These are phyloP conservation scores for Eimeria sp. DNA, from an alignment of 169 alveolate species.

Conservation along the genomic window DNA sequence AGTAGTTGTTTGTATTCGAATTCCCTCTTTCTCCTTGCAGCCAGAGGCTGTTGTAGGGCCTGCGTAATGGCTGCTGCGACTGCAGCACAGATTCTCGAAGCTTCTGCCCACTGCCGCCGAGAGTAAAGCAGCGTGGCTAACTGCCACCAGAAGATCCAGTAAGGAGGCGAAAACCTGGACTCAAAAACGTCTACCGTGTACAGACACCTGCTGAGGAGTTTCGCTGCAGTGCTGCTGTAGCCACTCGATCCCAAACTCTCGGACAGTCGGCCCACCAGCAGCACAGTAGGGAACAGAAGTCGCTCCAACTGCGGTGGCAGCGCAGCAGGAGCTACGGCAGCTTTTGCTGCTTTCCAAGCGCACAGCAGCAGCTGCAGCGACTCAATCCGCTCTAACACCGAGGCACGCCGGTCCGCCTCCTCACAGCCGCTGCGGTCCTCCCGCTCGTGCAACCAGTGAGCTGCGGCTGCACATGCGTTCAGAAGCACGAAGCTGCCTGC, in stretches of 20 bases:
- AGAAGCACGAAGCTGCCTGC: constrained; percentile 21
- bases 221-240: constrained; percentile 27
- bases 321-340: neutral
- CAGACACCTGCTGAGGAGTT: constrained; percentile 32
- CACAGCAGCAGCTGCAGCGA: neutral
- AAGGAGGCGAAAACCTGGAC: neutral
- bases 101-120: constrained; percentile 34
- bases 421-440: constrained; percentile 26
- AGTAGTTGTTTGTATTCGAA: constrained; percentile 41
- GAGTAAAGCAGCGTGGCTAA: neutral
- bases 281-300: constrained; percentile 12
- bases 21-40: neutral
- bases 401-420: constrained; percentile 15
- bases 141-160: constrained; percentile 67
- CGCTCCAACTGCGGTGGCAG: neutral
- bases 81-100: constrained; percentile 24
- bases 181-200: constrained; percentile 19
- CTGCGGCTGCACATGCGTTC: constrained; percentile 58
- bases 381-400: constrained; percentile 26
- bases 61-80: constrained; percentile 33
- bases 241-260: constrained; percentile 17
- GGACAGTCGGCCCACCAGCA: constrained; percentile 1
- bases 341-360: constrained; percentile 3
- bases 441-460: neutral
- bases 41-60: neutral